phyloP scores from a whole-genome alignment of 257 asterid genomes.

The Schizonepeta tenuifolia region DNA sequence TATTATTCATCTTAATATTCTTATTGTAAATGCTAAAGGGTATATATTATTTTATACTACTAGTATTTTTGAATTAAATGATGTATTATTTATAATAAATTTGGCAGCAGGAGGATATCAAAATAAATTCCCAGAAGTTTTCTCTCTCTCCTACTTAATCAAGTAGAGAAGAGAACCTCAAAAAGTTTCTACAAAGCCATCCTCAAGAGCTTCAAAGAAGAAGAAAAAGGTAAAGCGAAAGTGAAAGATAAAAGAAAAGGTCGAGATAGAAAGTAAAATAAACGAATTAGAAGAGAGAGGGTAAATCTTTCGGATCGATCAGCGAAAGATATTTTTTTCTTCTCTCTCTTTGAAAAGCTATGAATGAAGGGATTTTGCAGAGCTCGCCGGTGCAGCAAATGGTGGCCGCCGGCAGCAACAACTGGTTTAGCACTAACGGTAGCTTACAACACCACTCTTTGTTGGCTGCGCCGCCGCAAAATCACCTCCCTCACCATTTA shows the following conservation, averaged over 20 bases:
- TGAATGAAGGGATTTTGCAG: constrained; percentile 64
- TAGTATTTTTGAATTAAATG: background rate
- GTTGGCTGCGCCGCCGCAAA: constrained; percentile 39
- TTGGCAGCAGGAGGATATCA: background rate
- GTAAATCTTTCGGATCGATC: background rate
- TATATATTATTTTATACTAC: background rate
- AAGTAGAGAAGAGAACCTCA: constrained; percentile 16
- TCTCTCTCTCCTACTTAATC: constrained; percentile 8
- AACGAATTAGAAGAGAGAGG: background rate
- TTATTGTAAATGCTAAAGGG: background rate
- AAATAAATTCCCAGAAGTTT: background rate
- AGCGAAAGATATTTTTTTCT: too few species aligned
- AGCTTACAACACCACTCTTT: constrained; percentile 46
- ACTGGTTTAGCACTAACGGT: constrained; percentile 57
- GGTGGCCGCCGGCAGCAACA: constrained; percentile 60
- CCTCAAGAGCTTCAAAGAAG: constrained; percentile 10
- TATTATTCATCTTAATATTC: background rate
- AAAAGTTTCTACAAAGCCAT: constrained; percentile 11
- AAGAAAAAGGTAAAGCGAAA: constrained; percentile 1
- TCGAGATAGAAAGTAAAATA: background rate
- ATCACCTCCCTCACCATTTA: constrained; percentile 31
- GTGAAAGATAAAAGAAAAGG: constrained; percentile 12
- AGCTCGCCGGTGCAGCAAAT: constrained; percentile 68
- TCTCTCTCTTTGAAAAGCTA: background rate
- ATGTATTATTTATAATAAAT: background rate